These are phyloP conservation scores for Penicillium concentricum DNA, from an alignment of 2,329 filamentous ascomycete species.

Conservation along the genomic window DNA sequence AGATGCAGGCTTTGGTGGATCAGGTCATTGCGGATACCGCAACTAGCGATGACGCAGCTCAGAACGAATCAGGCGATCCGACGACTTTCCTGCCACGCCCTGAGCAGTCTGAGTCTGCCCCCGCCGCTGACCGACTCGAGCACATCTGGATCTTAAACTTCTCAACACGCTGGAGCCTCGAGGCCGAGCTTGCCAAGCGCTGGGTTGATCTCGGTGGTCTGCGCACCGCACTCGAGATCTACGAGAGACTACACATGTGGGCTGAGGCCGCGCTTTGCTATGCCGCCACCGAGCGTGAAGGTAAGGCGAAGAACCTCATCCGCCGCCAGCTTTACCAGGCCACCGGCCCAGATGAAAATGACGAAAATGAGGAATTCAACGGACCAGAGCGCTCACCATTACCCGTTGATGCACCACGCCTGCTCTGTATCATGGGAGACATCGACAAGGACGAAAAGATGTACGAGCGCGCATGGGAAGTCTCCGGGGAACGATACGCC, in stretches of 20 bases:
- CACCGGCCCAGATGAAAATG: conserved; percentile 48
- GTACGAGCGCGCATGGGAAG: conserved; percentile 84
- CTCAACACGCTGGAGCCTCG: conserved; percentile 88
- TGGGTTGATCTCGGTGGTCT: conserved; percentile 89
- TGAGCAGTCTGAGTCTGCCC: conserved; percentile 72
- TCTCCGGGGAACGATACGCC: conserved; percentile 77
- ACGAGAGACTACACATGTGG: conserved; percentile 90
- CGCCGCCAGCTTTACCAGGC: conserved; percentile 75
- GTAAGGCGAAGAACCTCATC: conserved; percentile 74
- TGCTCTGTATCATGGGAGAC: conserved; percentile 93
- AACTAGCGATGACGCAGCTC: conserved; percentile 38
- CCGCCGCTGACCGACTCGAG: conserved; percentile 68
- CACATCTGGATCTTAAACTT: conserved; percentile 84
- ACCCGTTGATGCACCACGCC: conserved; percentile 77
- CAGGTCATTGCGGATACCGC: conserved; percentile 88
- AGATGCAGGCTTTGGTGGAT: conserved; percentile 92
- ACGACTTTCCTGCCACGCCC: conserved; percentile 79
- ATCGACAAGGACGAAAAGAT: conserved; percentile 71
- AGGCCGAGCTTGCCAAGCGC: conserved; percentile 87
- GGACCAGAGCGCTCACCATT: conserved; percentile 69
- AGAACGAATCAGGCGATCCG: conserved; percentile 48
- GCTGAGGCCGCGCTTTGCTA: conserved; percentile 91
- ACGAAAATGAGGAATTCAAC: conserved; percentile 58
- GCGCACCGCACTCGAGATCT: conserved; percentile 89
- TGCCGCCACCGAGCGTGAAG: conserved; percentile 74